Evolutionary conservation across 2,329 filamentous ascomycete species (phyloP).

Genomic region (Calonectria fujianensis): DNA sequence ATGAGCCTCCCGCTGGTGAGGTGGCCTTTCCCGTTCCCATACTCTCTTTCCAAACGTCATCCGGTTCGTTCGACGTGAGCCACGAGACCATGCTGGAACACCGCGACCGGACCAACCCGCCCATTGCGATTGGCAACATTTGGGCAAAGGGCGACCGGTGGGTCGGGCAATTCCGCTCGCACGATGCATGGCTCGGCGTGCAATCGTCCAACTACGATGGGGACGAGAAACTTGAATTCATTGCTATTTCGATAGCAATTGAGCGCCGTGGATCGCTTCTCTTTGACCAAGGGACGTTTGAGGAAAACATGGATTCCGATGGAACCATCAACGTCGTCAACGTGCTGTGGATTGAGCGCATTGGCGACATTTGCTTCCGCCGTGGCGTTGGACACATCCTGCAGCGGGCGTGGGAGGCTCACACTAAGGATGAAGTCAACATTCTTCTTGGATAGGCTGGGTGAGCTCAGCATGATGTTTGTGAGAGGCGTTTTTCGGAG

Average conservation of each 20-base stretch:
- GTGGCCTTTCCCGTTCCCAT: conserved; percentile 61
- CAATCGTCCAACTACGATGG: conserved; percentile 68
- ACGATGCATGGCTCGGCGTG: conserved; percentile 67
- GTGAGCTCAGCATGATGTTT: conserved; percentile 24
- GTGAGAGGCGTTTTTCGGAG: conserved; percentile 35
- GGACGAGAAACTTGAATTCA: conserved; percentile 66
- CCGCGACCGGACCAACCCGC: conserved; percentile 61
- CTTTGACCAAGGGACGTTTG: conserved; percentile 63
- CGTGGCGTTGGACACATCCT: conserved; percentile 66
- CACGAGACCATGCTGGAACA: conserved; percentile 61
- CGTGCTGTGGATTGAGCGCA: conserved; percentile 68
- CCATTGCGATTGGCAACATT: conserved; percentile 66
- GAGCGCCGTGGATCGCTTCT: conserved; percentile 65
- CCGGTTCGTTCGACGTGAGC: conserved; percentile 64
- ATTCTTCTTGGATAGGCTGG: conserved; percentile 62
- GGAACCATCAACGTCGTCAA: conserved; percentile 67
- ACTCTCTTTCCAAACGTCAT: conserved; percentile 63
- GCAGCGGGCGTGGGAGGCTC: conserved; percentile 63
- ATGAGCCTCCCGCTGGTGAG: conserved; percentile 57
- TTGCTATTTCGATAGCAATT: conserved; percentile 64
- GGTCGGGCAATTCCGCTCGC: conserved; percentile 66
- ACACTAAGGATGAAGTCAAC: conserved; percentile 63
- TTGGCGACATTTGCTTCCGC: conserved; percentile 64
- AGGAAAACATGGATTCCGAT: conserved; percentile 64
- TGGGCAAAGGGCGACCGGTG: conserved; percentile 60